Conservation (phyloP, 495 filamentous ascomycete species). For the Neurospora sp. region DNA sequence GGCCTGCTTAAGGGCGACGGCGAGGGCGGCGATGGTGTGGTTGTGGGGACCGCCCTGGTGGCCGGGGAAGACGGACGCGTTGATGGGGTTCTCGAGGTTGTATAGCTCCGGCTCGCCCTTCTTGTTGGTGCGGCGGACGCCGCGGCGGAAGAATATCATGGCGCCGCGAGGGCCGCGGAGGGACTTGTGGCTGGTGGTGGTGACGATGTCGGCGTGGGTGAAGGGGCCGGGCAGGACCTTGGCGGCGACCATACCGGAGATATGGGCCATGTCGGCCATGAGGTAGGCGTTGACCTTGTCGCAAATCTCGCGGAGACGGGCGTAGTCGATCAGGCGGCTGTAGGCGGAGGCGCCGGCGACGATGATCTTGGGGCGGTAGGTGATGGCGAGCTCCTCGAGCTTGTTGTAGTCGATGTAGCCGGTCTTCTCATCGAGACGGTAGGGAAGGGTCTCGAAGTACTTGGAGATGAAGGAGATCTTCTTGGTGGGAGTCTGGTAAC, state of each 20-base stretch:
- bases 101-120: constrained; percentile 76
- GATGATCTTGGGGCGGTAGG: constrained; percentile 93
- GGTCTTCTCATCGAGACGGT: constrained; percentile 80
- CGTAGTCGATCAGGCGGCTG: constrained; percentile 87
- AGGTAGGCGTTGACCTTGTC: constrained; percentile 90
- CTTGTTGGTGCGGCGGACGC: constrained; percentile 79
- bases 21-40: constrained; percentile 92
- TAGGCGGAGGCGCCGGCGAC: constrained; percentile 92
- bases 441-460: constrained; percentile 96
- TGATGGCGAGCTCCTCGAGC: constrained; percentile 69
- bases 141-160: constrained; percentile 96
- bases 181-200: constrained; percentile 97
- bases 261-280: constrained; percentile 94
- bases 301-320: constrained; percentile 73
- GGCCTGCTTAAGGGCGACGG: no score
- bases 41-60: constrained; percentile 98
- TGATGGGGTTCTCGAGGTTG: constrained; percentile 89
- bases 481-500: constrained; percentile 95
- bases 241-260: constrained; percentile 87
- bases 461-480: constrained; percentile 98
- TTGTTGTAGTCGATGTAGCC: constrained; percentile 90
- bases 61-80: constrained; percentile 95
- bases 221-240: constrained; percentile 89
- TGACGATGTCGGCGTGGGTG: constrained; percentile 80
- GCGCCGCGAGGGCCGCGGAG: constrained; percentile 89